These are phyloP conservation scores for Coelastrella sp. DNA, from an alignment of 139 green algal species.

Conservation along the genomic window DNA sequence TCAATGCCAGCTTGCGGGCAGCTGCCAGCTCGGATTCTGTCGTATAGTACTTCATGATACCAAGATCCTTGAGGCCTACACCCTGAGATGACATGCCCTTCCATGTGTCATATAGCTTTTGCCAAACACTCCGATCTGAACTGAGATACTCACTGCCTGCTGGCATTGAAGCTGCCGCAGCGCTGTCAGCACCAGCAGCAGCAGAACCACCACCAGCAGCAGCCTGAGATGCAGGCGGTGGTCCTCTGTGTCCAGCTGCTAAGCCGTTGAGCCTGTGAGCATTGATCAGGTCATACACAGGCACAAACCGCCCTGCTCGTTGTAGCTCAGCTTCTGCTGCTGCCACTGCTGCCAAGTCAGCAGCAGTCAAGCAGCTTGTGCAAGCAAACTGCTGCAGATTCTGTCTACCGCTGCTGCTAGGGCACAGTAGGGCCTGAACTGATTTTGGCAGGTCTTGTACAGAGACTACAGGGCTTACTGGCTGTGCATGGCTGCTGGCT, in stretches of 20 bases:
- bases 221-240: background rate
- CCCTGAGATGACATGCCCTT: background rate
- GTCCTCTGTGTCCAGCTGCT: background rate
- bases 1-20: constrained; percentile 4
- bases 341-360: constrained; percentile 37
- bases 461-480: background rate
- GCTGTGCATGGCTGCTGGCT: background rate
- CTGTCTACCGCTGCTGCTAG: constrained; percentile 4
- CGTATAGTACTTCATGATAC: constrained; percentile 38
- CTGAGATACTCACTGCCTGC: background rate
- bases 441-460: background rate
- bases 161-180: background rate
- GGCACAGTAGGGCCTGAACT: background rate
- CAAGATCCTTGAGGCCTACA: constrained; percentile 13
- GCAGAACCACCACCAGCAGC: constrained; percentile 1
- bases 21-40: constrained; percentile 9
- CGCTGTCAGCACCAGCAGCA: background rate
- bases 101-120: constrained; percentile 24
- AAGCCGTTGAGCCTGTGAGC: constrained; percentile 21
- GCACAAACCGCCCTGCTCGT: constrained; percentile 40
- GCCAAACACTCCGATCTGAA: constrained; percentile 25
- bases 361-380: constrained; percentile 33
- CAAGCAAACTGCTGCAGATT: constrained; percentile 15
- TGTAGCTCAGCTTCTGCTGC: constrained; percentile 38
- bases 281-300: constrained; percentile 38